Evolutionary conservation across 257 asterid genomes (phyloP), one percentile per base, ranked within the genome.

Genomic region (Knoxia roxburghii): DNA sequence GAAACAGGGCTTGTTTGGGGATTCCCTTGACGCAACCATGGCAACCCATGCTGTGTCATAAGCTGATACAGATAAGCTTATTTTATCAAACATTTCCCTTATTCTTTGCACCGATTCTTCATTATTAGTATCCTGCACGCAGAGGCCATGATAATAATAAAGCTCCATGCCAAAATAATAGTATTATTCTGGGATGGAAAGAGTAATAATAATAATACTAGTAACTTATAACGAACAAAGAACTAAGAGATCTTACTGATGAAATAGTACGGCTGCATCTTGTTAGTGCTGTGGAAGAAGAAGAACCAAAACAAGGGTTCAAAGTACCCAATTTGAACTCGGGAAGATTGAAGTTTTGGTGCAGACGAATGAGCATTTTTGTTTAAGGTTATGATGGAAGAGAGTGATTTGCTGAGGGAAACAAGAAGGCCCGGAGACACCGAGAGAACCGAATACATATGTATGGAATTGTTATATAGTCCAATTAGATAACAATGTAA

Each of bases 31-130:
- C 0, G 60, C 30, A 13, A 57, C 20, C 73, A 68, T 68, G 49
- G 73, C 73, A 5, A 68, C 73, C 73, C 73, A 68, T 56, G 67
- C 50, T 10, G 67, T 68, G 27, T 57, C 73, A 46, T 68, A 57
- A 1, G 24, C 59, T 41, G 67, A 58, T 29, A 41, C 46, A 5
- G 59, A 68, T 30, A 45, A 0, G 43, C 58, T 64, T 13, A 45
- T 20, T 57, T 68, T 58, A 15, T 12, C 1, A 14, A 58, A 68
- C 26, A 3, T 6, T 27, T 68, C 21, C 12, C 11, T 58, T 20
- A 68, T 45, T 45, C 73, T 68, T 9, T 43, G 14, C 1, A 14
- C 49, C 11, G 56, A n/a, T 20, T 27, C 67, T 45, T 56, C 15
- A 24, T 11, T n/a, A 57, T 37, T n/a, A n/a, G n/a, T n/a, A n/a